These are phyloP conservation scores for Setaria italica DNA, from an alignment of 202 grass and related monocot genomes.

Conservation along the genomic window DNA sequence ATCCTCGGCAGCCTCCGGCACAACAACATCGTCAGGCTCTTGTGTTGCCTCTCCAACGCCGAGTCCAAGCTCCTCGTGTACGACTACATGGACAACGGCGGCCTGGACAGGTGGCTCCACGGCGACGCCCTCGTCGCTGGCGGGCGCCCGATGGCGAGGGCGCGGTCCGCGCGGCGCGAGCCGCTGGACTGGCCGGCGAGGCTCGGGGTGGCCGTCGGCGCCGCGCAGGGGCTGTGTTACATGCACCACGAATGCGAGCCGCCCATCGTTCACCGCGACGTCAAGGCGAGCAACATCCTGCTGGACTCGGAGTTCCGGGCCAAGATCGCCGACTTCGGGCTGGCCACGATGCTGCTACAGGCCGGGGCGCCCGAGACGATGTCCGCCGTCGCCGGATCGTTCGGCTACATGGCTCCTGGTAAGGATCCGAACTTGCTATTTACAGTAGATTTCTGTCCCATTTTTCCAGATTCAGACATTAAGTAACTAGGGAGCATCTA, in stretches of 20 bases:
- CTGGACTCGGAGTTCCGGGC: slow-evolving; percentile 74
- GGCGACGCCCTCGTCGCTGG: not conserved
- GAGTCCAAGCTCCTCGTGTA: slow-evolving; percentile 83
- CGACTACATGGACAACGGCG: slow-evolving; percentile 82
- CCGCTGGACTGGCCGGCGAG: slow-evolving; percentile 70
- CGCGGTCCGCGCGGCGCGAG: not conserved
- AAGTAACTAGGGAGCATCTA: not conserved
- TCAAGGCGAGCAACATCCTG: slow-evolving; percentile 89
- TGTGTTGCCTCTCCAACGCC: slow-evolving; percentile 58
- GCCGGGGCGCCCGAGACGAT: slow-evolving; percentile 53
- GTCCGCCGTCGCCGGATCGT: slow-evolving; percentile 72
- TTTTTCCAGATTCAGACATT: not conserved
- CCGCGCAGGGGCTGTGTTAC: slow-evolving; percentile 73
- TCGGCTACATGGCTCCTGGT: slow-evolving; percentile 96
- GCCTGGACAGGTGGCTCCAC: slow-evolving; percentile 78
- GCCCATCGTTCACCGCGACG: slow-evolving; percentile 80
- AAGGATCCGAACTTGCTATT: slow-evolving; percentile 10
- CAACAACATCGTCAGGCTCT: slow-evolving; percentile 81
- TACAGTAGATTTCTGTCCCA: not conserved
- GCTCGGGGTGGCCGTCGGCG: slow-evolving; percentile 68
- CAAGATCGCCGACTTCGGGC: slow-evolving; percentile 76
- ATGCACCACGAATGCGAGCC: slow-evolving; percentile 79
- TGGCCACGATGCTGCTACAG: slow-evolving; percentile 70
- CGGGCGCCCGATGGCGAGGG: slow-evolving; percentile 19
- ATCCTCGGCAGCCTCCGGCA: slow-evolving; percentile 79